Conservation (phyloP, 805 yeast genomes). For the Ogataea pignaliae region DNA sequence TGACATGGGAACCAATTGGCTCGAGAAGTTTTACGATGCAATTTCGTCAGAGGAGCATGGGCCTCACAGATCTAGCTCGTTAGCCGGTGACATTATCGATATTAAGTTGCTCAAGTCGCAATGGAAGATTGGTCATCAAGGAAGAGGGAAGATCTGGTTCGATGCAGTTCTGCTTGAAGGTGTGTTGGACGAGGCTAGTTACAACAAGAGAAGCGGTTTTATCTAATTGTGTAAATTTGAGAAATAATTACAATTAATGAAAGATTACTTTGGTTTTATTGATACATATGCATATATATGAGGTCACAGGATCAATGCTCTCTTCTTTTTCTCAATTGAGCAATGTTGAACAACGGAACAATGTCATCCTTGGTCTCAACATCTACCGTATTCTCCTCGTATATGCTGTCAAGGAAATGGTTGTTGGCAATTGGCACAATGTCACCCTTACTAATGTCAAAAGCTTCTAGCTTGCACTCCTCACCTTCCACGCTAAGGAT, state of each 20-base stretch:
- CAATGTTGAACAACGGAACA: conserved; percentile 51
- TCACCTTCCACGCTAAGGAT: conserved; percentile 23
- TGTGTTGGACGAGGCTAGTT: conserved; percentile 22
- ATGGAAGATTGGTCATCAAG: conserved; percentile 33
- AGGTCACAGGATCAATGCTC: conserved; percentile 40
- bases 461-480: conserved; percentile 18
- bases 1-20: conserved; percentile 28
- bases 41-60: conserved; percentile 1
- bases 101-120: conserved; percentile 38
- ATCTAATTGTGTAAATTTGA: conserved; percentile 9
- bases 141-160: conserved; percentile 21
- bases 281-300: not conserved
- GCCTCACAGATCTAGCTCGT: not conserved
- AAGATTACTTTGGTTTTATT: not conserved
- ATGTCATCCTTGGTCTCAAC: conserved; percentile 33
- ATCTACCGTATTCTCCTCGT: conserved; percentile 31
- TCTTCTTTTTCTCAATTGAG: conserved; percentile 57
- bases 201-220: conserved; percentile 20
- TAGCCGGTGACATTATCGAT: conserved; percentile 37
- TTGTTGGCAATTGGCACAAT: conserved; percentile 8
- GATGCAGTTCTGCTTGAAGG: conserved; percentile 25
- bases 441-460: conserved; percentile 24
- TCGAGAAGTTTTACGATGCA: conserved; percentile 10
- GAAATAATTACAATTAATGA: not conserved
- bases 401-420: conserved; percentile 30